phyloP scores from a whole-genome alignment of 2,329 filamentous ascomycete genomes.

The Claviceps digitariae region DNA sequence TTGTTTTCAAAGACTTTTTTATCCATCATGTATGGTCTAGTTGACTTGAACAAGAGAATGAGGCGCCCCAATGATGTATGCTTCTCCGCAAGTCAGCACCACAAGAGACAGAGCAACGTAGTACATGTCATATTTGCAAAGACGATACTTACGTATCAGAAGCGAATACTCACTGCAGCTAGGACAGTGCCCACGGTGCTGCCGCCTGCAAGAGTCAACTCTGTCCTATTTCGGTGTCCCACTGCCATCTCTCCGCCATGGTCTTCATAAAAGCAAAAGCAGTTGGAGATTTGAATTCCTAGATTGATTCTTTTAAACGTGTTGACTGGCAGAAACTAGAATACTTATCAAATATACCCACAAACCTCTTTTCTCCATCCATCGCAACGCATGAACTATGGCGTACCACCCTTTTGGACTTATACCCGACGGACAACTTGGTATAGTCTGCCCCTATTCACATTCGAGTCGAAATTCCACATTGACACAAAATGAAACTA shows the following conservation, averaged over 20 bases:
- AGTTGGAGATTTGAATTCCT: too few relatives aligned
- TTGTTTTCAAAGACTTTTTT: too few relatives aligned
- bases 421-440: neutral
- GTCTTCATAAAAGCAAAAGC: neutral
- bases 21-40: too few relatives aligned
- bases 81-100: neutral
- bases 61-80: neutral
- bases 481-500: neutral
- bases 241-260: neutral
- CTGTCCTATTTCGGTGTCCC: neutral
- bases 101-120: neutral
- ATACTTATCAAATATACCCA: neutral
- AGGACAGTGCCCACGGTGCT: neutral
- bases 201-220: neutral
- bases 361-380: neutral
- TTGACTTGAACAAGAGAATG: too few relatives aligned
- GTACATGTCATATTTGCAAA: neutral
- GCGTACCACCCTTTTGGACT: neutral
- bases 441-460: neutral
- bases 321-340: neutral
- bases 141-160: fast-evolving
- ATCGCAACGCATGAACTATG: neutral
- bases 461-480: neutral
- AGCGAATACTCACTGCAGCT: neutral
- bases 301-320: too few relatives aligned